These are phyloP conservation scores for Syzygium aromaticum DNA, from an alignment of 345 rosid species.

Conservation along the genomic window DNA sequence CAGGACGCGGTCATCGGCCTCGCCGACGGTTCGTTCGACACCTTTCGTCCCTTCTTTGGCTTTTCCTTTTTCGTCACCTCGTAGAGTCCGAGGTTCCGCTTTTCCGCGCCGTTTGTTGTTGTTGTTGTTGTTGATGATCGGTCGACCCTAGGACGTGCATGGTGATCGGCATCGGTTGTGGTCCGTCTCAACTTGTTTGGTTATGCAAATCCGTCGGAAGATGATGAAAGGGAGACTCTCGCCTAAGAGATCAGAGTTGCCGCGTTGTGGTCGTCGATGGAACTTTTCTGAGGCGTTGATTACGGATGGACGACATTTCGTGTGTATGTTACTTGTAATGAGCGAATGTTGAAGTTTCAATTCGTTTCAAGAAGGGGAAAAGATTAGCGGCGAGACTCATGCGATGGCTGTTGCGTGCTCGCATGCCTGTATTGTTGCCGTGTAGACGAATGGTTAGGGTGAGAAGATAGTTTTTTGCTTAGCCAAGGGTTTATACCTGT, in stretches of 20 bases:
- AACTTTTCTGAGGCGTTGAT: neutral
- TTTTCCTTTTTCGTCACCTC: neutral
- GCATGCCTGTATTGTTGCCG: neutral
- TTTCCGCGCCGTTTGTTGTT: neutral
- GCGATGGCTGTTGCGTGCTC: neutral
- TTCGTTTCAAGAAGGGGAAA: neutral
- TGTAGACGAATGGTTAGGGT: neutral
- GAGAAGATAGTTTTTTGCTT: neutral
- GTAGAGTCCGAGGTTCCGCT: neutral
- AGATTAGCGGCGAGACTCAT: neutral
- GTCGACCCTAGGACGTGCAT: neutral
- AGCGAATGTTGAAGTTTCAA: neutral
- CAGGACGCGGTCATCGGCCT: slow-evolving; percentile 36
- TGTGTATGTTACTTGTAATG: neutral
- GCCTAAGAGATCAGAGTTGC: neutral
- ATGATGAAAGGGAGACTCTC: neutral
- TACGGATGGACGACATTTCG: neutral
- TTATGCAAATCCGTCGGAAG: neutral
- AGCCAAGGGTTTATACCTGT: neutral
- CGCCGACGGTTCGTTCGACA: slow-evolving; percentile 25
- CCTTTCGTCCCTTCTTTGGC: neutral
- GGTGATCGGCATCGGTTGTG: neutral
- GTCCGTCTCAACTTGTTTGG: neutral
- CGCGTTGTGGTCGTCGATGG: neutral
- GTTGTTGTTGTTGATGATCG: neutral